A percentile compares a stretch with the other conserved stretches of the same genome.
phyloP scores from a whole-genome alignment of 202 grass and related monocot species.

The Schoenoplectus triqueter region DNA sequence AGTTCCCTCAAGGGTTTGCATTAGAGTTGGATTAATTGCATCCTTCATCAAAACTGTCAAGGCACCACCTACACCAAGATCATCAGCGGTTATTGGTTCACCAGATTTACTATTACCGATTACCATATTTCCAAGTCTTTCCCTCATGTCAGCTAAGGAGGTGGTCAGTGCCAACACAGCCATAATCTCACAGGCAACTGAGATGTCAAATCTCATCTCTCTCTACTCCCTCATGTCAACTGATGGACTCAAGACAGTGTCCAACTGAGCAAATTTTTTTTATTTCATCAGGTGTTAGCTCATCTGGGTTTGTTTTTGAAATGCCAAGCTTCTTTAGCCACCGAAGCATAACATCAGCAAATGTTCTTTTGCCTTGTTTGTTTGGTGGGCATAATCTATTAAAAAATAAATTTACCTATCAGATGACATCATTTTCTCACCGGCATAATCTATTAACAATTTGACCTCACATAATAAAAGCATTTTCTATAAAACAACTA shows the following conservation, averaged over 20 bases:
- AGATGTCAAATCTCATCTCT: conserved; percentile 97
- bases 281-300: conserved; percentile 90
- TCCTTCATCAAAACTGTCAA: conserved; percentile 99
- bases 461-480: background rate
- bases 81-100: conserved; percentile 87
- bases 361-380: conserved; percentile 88
- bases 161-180: conserved; percentile 96
- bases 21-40: conserved; percentile 93
- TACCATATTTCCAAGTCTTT: conserved; percentile 95
- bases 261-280: conserved; percentile 77
- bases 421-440: background rate
- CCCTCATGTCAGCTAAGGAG: conserved; percentile 93
- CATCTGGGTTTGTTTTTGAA: conserved; percentile 74
- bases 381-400: conserved; percentile 88
- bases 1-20: conserved; percentile 98
- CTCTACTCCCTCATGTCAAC: conserved; percentile 84
- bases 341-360: conserved; percentile 78
- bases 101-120: conserved; percentile 90
- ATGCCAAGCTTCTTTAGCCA: conserved; percentile 80
- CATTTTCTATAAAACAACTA: conserved; percentile 8
- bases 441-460: background rate
- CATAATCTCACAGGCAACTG: conserved; percentile 99
- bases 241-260: conserved; percentile 84
- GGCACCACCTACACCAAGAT: conserved; percentile 90
- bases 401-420: conserved; percentile 2